A percentile compares a stretch with the other conserved stretches of the same genome.
Conservation (phyloP, 164 flowering plant genomes). For the Magnolia officinalis region DNA sequence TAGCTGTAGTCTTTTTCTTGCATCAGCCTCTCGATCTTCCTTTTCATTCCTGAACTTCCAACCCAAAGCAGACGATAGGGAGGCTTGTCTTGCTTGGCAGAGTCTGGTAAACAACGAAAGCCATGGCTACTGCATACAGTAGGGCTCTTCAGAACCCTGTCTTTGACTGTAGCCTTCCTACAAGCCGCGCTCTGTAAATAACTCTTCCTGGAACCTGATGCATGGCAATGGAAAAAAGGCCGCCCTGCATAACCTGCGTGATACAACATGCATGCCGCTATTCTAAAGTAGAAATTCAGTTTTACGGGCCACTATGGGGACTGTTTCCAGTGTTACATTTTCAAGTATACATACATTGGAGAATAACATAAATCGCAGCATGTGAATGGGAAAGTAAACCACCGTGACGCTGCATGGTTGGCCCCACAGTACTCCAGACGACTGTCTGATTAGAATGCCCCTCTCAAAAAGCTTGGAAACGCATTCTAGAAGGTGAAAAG, state of each 20-base stretch:
- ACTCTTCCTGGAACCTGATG: neutral
- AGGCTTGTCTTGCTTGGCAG: neutral
- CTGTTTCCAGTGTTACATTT: conserved; percentile 34
- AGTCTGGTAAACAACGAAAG: neutral
- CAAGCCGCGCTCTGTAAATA: neutral
- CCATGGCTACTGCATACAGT: neutral
- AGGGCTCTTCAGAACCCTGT: neutral
- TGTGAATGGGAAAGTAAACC: conserved; percentile 14
- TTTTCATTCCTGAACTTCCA: neutral
- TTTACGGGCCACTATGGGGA: conserved; percentile 23
- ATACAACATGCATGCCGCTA: conserved; percentile 1
- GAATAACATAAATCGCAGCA: conserved; percentile 10
- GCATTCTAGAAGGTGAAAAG: neutral
- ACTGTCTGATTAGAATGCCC: neutral
- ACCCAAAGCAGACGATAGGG: neutral
- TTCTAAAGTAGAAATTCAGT: conserved; percentile 10
- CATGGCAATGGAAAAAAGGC: conserved; percentile 2
- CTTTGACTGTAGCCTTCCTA: neutral
- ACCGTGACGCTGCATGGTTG: too few species aligned
- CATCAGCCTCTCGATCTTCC: neutral
- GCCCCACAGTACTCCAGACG: neutral
- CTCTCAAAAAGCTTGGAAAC: neutral
- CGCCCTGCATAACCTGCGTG: conserved; percentile 6
- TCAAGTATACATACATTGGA: conserved; percentile 24
- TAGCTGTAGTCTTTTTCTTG: too few species aligned